A percentile compares a stretch with the other conserved stretches of the same genome.
Evolutionary conservation across 148 eudicot species (phyloP).

Genomic region (Simmondsia chinensis): DNA sequence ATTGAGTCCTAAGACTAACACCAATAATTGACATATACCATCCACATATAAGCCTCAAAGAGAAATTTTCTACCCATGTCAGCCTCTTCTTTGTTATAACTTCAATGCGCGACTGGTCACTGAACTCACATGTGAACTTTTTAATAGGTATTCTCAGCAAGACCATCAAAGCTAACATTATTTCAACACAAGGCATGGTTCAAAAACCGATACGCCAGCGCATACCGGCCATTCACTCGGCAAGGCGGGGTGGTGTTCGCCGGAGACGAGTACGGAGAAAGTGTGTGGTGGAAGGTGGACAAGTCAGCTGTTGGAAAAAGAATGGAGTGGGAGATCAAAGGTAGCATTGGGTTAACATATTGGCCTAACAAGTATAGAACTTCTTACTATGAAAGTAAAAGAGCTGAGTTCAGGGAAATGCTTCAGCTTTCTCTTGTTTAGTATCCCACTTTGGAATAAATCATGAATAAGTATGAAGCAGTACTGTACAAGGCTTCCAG

Average conservation of each 20-base stretch:
- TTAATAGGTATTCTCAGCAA: too few species aligned
- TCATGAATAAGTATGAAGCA: too few species aligned
- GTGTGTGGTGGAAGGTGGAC: slow-evolving; percentile 72
- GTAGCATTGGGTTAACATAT: slow-evolving; percentile 78
- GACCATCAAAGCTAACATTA: slow-evolving; percentile 52
- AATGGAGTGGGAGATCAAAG: slow-evolving; percentile 71
- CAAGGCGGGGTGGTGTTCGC: slow-evolving; percentile 88
- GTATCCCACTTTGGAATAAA: too few species aligned
- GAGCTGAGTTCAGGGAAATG: slow-evolving; percentile 68
- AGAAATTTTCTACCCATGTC: too few species aligned
- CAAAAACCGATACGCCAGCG: slow-evolving; percentile 58
- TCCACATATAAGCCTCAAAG: too few species aligned
- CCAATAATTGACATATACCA: too few species aligned
- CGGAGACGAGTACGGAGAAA: slow-evolving; percentile 61
- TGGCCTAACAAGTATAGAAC: slow-evolving; percentile 77
- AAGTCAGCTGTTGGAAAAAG: slow-evolving; percentile 34
- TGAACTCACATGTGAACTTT: too few species aligned
- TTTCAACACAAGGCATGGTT: slow-evolving; percentile 77
- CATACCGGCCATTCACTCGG: slow-evolving; percentile 64
- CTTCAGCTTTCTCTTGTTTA: slow-evolving; percentile 44
- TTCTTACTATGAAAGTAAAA: slow-evolving; percentile 63
- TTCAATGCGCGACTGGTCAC: too few species aligned
- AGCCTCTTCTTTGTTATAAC: too few species aligned
- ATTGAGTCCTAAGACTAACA: too few species aligned
- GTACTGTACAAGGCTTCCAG: too few species aligned